Conservation (phyloP, 116 monocot genomes). For the Dioscorea cayenensis region DNA sequence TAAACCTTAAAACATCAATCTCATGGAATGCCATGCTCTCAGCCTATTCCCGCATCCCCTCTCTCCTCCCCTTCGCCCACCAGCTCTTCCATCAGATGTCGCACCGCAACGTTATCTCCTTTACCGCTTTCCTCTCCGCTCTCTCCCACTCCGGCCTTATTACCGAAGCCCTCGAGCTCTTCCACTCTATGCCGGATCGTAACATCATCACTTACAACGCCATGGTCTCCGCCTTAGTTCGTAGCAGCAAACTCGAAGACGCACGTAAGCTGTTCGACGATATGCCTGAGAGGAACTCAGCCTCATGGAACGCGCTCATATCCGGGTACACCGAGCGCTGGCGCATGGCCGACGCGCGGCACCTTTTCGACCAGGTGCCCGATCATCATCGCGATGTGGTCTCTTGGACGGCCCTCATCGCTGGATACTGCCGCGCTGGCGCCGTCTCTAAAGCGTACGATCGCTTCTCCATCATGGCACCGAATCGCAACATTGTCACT, state of each 20-base stretch:
- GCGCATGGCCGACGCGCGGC: conserved; percentile 2
- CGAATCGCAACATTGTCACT: conserved; percentile 7
- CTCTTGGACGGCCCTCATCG: conserved; percentile 15
- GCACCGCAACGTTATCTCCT: not conserved
- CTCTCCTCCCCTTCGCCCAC: not conserved
- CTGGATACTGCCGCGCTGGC: conserved; percentile 14
- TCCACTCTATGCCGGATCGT: not conserved
- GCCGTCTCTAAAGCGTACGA: conserved; percentile 16
- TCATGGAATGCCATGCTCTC: conserved; percentile 23
- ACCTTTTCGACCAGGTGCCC: conserved; percentile 8
- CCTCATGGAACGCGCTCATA: conserved; percentile 31
- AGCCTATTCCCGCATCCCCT: conserved; percentile 3
- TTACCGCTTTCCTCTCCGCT: not conserved
- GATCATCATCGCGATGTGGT: conserved; percentile 2
- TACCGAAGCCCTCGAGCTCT: not conserved
- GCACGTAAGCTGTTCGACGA: conserved; percentile 32
- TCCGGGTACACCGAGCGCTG: conserved; percentile 16
- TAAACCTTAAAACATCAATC: too few species aligned
- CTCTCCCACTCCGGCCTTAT: not conserved
- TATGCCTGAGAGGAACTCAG: conserved; percentile 25
- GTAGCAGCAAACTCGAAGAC: not conserved
- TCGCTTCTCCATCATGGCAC: conserved; percentile 8
- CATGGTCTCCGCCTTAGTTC: not conserved
- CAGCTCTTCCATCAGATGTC: not conserved
- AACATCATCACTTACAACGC: not conserved